Base-by-base conservation (phyloP, 225 moss, liverwort and hornwort species). In the Anthoceros angustus region DNA sequence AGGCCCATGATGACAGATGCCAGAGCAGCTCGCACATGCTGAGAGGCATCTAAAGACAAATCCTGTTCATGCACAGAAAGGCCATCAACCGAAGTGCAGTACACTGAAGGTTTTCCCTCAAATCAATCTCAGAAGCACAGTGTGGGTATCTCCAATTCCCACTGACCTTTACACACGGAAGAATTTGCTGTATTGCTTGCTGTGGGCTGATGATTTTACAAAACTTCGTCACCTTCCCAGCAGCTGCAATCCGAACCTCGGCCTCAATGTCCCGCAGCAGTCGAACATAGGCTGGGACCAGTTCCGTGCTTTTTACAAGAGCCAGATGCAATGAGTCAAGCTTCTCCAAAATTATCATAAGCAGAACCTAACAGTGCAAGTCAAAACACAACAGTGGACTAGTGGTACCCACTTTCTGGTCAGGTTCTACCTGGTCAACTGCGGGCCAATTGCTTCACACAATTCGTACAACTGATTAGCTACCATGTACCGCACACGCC, bases 401-500 rank as follows among this genome's bases (percentile, higher is more conserved):
- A 4, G 32, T 32, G 32, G 32, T 4, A 32, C 32, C 32, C 32
- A 32, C 32, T 32, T 32, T 32, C 32, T 32, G 2, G 32, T 32
- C 32, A 1, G 1, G 55, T 6, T 18, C 8, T 55, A 89, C 89
- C 86, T 88, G 62, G 94, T 94, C 41, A 86, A 87, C 24, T 94
- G 90, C 32, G 84, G 76, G 63, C 94, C 90, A 65, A 88, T 90
- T 26, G 94, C 94, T 72, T 90, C 94, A 74, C 90, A 94, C 23
- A 94, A 84, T 78, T 94, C 90, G 72, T 90, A 90, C 38, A 94
- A 76, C 67, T 94, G 94, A 70, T 90, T 94, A 68, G 94, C 94
- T 73, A 94, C 94, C 94, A 94, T 94, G 73, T 94, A 94, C 40
- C 94, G 84, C 45, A 94, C 94, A 63, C 94, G 86, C 94, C 94